A percentile compares a stretch with the other conserved stretches of the same genome.
phyloP scores from a whole-genome alignment of 176 grass and related monocot genomes.

The Cenchrus purpureus region DNA sequence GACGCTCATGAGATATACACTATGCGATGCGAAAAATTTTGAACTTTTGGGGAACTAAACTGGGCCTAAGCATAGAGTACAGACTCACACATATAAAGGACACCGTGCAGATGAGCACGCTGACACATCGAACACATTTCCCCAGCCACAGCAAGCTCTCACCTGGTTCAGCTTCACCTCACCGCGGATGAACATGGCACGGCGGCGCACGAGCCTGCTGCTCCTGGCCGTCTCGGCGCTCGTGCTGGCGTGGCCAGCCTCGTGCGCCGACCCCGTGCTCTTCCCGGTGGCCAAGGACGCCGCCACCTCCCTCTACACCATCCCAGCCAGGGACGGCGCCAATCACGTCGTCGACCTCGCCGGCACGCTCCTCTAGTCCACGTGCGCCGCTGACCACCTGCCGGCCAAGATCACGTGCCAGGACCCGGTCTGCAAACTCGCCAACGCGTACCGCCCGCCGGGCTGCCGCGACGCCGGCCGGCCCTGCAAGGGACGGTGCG shows the following conservation, averaged over 20 bases:
- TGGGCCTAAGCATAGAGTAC: not conserved
- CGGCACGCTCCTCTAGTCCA: constrained; percentile 48
- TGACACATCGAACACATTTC: not conserved
- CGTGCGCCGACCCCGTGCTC: constrained; percentile 27
- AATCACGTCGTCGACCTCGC: constrained; percentile 41
- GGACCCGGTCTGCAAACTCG: constrained; percentile 5
- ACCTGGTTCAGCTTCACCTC: not conserved
- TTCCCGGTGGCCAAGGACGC: constrained; percentile 32
- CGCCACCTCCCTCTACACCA: constrained; percentile 48
- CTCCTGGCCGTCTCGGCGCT: constrained; percentile 1
- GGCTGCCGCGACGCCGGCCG: not conserved
- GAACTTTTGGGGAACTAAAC: too few species aligned
- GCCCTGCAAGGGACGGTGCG: constrained; percentile 7
- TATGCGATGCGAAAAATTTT: too few species aligned
- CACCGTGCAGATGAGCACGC: not conserved
- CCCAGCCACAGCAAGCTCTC: not conserved
- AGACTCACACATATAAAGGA: not conserved
- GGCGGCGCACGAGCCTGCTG: not conserved
- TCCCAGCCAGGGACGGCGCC: constrained; percentile 14
- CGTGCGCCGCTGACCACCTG: constrained; percentile 14
- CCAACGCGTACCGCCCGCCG: constrained; percentile 14
- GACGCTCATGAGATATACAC: too few species aligned
- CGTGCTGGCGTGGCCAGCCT: not conserved
- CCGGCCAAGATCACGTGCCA: not conserved
- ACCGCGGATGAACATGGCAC: not conserved